Conservation (phyloP, 768 basidiomycete species). For the Tephrocybe sp. region DNA sequence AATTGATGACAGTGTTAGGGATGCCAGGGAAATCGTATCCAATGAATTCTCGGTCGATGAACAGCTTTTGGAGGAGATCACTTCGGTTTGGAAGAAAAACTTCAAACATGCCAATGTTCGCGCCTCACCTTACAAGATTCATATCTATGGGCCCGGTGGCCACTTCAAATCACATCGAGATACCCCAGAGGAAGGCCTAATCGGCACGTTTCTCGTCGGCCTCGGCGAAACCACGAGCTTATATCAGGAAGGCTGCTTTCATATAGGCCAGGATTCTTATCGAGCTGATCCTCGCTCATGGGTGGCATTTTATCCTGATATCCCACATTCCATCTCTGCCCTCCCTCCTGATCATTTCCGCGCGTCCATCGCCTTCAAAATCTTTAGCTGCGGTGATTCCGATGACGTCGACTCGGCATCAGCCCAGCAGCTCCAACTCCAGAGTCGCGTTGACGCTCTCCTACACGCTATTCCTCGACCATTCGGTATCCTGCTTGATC, state of each 20-base stretch:
- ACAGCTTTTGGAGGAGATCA: slow-evolving; percentile 1
- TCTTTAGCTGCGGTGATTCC: slow-evolving; percentile 22
- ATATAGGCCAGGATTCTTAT: not conserved
- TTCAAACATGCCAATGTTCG: slow-evolving; percentile 20
- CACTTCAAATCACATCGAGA: slow-evolving; percentile 27
- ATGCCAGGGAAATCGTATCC: no score
- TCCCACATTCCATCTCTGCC: slow-evolving; percentile 20
- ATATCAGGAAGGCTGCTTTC: slow-evolving; percentile 1
- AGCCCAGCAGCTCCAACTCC: slow-evolving; percentile 1
- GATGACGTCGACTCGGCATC: not conserved
- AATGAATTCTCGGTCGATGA: slow-evolving; percentile 2
- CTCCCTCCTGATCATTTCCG: slow-evolving; percentile 21
- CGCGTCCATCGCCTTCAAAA: slow-evolving; percentile 29
- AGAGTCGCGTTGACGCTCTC: not conserved
- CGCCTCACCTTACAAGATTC: slow-evolving; percentile 31
- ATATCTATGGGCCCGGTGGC: slow-evolving; percentile 26
- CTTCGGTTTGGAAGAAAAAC: slow-evolving; percentile 1
- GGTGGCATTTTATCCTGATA: slow-evolving; percentile 31
- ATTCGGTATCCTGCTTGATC: slow-evolving; percentile 25
- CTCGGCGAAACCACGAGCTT: slow-evolving; percentile 21
- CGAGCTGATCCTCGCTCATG: slow-evolving; percentile 15
- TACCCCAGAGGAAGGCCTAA: slow-evolving; percentile 22
- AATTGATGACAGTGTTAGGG: not conserved
- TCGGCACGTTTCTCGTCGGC: slow-evolving; percentile 32
- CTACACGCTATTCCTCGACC: slow-evolving; percentile 12